Percentiles rank a stretch among this genome's conserved stretches.
phyloP scores from a whole-genome alignment of 352 stramenopile species.

The Aphanomyces cochlioides region DNA sequence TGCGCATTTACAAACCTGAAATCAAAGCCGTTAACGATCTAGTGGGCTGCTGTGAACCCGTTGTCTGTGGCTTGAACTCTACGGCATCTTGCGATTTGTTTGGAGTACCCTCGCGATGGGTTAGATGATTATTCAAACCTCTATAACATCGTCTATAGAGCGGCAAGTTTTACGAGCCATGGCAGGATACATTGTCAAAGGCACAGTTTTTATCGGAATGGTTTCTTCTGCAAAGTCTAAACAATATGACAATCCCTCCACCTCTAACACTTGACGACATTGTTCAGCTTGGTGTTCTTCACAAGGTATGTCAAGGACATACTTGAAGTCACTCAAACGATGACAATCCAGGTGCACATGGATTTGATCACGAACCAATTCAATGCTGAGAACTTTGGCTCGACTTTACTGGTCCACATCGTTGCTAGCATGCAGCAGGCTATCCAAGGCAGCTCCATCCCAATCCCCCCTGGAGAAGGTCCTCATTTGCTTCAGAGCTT shows the following conservation, averaged over 20 bases:
- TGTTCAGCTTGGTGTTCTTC: constrained; percentile 48
- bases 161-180: constrained; percentile 69
- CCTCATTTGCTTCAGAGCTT: constrained; percentile 49
- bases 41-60: constrained; percentile 56
- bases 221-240: constrained; percentile 65
- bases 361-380: constrained; percentile 76
- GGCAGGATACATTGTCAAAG: constrained; percentile 65
- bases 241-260: constrained; percentile 72
- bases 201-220: constrained; percentile 75
- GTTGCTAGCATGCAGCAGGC: constrained; percentile 71
- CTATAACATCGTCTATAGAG: constrained; percentile 34
- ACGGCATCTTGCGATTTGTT: constrained; percentile 49
- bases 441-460: constrained; percentile 41
- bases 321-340: too few species aligned
- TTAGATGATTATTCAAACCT: not conserved
- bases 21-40: constrained; percentile 58
- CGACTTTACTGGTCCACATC: constrained; percentile 70
- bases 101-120: constrained; percentile 49
- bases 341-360: constrained; percentile 49
- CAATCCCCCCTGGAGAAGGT: constrained; percentile 44
- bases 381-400: constrained; percentile 70
- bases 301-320: constrained; percentile 40
- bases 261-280: constrained; percentile 61
- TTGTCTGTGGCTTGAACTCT: constrained; percentile 39
- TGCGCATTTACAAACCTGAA: constrained; percentile 54